phyloP scores from a whole-genome alignment of 495 filamentous ascomycete genomes.

The Tuber brumale region DNA sequence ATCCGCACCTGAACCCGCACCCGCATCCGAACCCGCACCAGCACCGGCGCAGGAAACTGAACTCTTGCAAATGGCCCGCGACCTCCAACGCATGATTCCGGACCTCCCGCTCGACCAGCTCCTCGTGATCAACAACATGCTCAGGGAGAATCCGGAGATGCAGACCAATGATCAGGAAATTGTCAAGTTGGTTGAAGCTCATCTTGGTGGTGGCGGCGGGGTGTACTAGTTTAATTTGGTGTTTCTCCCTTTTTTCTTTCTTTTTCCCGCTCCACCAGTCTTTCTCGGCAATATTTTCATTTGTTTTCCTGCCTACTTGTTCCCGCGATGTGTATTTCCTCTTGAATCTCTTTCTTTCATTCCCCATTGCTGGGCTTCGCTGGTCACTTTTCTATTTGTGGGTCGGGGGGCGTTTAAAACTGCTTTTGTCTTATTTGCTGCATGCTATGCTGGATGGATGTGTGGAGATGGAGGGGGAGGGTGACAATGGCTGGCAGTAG shows the following conservation, averaged over 20 bases:
- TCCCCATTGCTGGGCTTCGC: neutral
- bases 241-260: conserved; percentile 13
- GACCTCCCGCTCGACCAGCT: conserved; percentile 35
- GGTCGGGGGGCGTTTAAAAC: conserved; percentile 5
- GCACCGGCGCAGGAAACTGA: conserved; percentile 14
- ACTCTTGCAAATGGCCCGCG: conserved; percentile 35
- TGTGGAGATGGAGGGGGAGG: neutral
- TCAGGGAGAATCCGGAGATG: conserved; percentile 38
- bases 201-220: conserved; percentile 21
- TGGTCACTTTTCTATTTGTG: neutral
- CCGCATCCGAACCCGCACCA: conserved; percentile 5
- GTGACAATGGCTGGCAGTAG: neutral
- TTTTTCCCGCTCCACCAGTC: conserved; percentile 11
- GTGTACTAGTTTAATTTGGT: neutral
- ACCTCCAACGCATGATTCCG: conserved; percentile 36
- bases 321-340: neutral
- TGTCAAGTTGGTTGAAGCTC: conserved; percentile 36
- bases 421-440: conserved; percentile 1
- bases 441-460: neutral
- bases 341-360: neutral
- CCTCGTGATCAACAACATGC: conserved; percentile 38
- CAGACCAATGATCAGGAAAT: conserved; percentile 36
- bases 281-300: neutral
- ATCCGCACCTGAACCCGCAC: conserved; percentile 6
- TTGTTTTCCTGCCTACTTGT: neutral